phyloP scores from a whole-genome alignment of 2,329 filamentous ascomycete genomes.

The Claviceps humidiphila region DNA sequence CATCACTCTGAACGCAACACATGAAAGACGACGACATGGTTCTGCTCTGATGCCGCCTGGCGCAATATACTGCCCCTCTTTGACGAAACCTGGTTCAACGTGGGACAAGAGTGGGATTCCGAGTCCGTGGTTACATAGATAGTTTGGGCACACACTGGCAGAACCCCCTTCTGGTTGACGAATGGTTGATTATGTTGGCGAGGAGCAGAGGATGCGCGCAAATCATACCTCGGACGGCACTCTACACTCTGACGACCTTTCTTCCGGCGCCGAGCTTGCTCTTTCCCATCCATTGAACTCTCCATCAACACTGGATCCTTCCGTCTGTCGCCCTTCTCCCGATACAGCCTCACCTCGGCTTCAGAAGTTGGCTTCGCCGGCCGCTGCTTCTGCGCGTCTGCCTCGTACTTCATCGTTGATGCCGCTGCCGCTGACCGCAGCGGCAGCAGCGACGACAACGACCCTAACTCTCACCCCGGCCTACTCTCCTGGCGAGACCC shows the following conservation, averaged over 20 bases:
- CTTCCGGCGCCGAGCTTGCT: not conserved
- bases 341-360: slow-evolving; percentile 9
- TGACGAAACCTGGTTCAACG: not conserved
- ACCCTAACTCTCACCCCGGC: slow-evolving; percentile 2
- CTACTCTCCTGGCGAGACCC: slow-evolving; percentile 2
- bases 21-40: slow-evolving; percentile 1
- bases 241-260: not conserved
- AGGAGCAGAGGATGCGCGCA: slow-evolving; percentile 1
- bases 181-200: not conserved
- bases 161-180: not conserved
- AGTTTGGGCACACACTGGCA: not conserved
- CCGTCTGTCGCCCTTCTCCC: not conserved
- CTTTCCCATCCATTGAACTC: not conserved
- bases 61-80: not conserved
- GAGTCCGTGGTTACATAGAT: not conserved
- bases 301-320: slow-evolving; percentile 1
- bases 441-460: slow-evolving; percentile 9
- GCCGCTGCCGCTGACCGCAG: slow-evolving; percentile 16
- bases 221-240: not conserved
- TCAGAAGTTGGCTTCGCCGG: slow-evolving; percentile 16
- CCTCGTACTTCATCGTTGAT: slow-evolving; percentile 32
- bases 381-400: slow-evolving; percentile 19
- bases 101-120: not conserved
- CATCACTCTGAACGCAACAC: not conserved
- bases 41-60: not conserved